phyloP scores from a whole-genome alignment of 2,329 filamentous ascomycete species.

The Ceratocystiopsis brevicomis region DNA sequence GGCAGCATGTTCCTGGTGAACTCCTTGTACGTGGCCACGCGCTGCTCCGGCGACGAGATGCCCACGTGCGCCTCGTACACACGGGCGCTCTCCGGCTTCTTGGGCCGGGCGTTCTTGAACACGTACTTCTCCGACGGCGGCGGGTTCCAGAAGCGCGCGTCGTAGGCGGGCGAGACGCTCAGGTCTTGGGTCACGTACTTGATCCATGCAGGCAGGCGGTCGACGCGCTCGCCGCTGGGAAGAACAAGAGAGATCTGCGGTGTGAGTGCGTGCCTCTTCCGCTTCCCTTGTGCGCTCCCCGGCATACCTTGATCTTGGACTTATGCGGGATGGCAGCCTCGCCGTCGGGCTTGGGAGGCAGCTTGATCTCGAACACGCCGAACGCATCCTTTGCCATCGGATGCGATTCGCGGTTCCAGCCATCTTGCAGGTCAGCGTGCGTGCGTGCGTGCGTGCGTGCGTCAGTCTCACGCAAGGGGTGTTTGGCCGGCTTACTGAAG shows the following conservation, averaged over 20 bases:
- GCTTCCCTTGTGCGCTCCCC: too few relatives aligned
- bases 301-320: slow-evolving; percentile 75
- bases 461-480: too few relatives aligned
- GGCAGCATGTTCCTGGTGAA: slow-evolving; percentile 87
- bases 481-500: slow-evolving; percentile 47
- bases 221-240: slow-evolving; percentile 60
- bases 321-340: slow-evolving; percentile 72
- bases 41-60: slow-evolving; percentile 79
- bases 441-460: too few relatives aligned
- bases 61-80: slow-evolving; percentile 99
- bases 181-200: slow-evolving; percentile 92
- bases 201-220: slow-evolving; percentile 91
- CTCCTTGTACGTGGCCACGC: slow-evolving; percentile 89
- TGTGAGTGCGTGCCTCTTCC: too few relatives aligned
- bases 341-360: slow-evolving; percentile 50
- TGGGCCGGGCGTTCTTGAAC: slow-evolving; percentile 67
- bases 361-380: slow-evolving; percentile 67
- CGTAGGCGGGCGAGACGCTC: slow-evolving; percentile 74
- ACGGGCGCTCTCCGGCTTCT: slow-evolving; percentile 68
- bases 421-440: slow-evolving; percentile 32
- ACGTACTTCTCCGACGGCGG: slow-evolving; percentile 55
- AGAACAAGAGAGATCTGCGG: slow-evolving; percentile 63
- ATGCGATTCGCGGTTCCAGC: slow-evolving; percentile 68
- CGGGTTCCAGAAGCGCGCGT: slow-evolving; percentile 94
- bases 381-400: slow-evolving; percentile 74